These are phyloP conservation scores for Perkinsus marinus DNA, from an alignment of 169 alveolate genomes.

Conservation along the genomic window DNA sequence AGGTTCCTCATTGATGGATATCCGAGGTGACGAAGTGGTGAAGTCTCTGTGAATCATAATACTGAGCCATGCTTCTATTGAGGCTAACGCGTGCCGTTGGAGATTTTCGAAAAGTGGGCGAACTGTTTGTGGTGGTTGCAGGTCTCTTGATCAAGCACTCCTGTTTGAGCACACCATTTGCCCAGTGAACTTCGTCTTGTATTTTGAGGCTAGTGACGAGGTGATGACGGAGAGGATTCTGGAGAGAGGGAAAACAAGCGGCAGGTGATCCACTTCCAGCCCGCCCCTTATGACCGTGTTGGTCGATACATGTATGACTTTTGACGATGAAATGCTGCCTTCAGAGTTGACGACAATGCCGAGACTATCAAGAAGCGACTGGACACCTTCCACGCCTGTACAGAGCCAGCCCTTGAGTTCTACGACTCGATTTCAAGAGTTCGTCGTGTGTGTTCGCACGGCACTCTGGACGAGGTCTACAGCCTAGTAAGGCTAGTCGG, in stretches of 20 bases:
- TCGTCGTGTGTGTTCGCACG: background rate
- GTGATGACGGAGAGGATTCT: conserved; percentile 40
- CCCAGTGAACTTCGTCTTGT: conserved; percentile 29
- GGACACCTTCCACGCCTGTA: conserved; percentile 28
- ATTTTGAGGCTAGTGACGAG: conserved; percentile 40
- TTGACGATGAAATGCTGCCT: background rate
- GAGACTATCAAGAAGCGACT: conserved; percentile 37
- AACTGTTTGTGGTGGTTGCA: background rate
- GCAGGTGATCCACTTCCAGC: conserved; percentile 10
- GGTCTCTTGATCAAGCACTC: conserved; percentile 41
- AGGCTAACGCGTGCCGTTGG: too few relatives aligned
- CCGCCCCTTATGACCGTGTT: too few relatives aligned
- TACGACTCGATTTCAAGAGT: background rate
- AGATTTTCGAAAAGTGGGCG: too few relatives aligned
- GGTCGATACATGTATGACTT: too few relatives aligned
- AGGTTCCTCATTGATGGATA: background rate
- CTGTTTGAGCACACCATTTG: conserved; percentile 35
- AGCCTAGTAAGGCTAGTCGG: background rate
- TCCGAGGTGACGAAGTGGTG: background rate
- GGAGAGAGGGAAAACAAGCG: conserved; percentile 33
- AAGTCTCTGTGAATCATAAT: too few relatives aligned
- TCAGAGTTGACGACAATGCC: conserved; percentile 40
- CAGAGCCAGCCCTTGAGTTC: conserved; percentile 26
- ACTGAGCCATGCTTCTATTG: too few relatives aligned
- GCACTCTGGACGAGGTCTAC: background rate